A percentile compares a stretch with the other conserved stretches of the same genome.
These are phyloP conservation scores for Monosporascus sp. DNA, from an alignment of 2,329 filamentous ascomycete species.

Conservation along the genomic window DNA sequence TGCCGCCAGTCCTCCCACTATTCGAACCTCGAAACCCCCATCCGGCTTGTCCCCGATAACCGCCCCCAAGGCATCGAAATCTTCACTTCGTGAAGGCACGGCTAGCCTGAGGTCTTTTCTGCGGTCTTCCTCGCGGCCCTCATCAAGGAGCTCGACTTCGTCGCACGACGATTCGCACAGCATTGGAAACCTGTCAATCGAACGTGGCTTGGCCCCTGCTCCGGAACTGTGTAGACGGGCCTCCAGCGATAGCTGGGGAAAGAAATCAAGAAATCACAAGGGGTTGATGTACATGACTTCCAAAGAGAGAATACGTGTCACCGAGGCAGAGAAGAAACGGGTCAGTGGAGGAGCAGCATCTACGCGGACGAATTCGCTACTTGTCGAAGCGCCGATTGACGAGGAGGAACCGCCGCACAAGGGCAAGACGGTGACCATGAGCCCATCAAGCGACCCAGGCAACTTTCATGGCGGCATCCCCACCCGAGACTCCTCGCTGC, in stretches of 20 bases:
- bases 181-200: conserved; percentile 60
- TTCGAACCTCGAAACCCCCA: conserved; percentile 76
- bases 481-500: conserved; percentile 61
- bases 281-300: conserved; percentile 71
- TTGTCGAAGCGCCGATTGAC: conserved; percentile 49
- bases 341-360: conserved; percentile 35
- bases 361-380: conserved; percentile 40
- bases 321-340: conserved; percentile 57
- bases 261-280: conserved; percentile 48
- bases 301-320: conserved; percentile 59
- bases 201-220: conserved; percentile 45
- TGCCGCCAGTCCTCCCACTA: conserved; percentile 62
- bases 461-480: conserved; percentile 45
- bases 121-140: conserved; percentile 52
- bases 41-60: conserved; percentile 69
- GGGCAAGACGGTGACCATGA: conserved; percentile 11
- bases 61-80: conserved; percentile 50
- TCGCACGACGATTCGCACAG: conserved; percentile 57
- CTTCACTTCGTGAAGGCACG: conserved; percentile 41
- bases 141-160: conserved; percentile 50
- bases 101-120: conserved; percentile 56
- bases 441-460: conserved; percentile 16
- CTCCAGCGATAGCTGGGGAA: conserved; percentile 59
- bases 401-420: conserved; percentile 39
- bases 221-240: conserved; percentile 46